Percentiles rank a stretch among this genome's conserved stretches.
phyloP scores from a whole-genome alignment of 495 filamentous ascomycete genomes.

The Tirmania nivea region DNA sequence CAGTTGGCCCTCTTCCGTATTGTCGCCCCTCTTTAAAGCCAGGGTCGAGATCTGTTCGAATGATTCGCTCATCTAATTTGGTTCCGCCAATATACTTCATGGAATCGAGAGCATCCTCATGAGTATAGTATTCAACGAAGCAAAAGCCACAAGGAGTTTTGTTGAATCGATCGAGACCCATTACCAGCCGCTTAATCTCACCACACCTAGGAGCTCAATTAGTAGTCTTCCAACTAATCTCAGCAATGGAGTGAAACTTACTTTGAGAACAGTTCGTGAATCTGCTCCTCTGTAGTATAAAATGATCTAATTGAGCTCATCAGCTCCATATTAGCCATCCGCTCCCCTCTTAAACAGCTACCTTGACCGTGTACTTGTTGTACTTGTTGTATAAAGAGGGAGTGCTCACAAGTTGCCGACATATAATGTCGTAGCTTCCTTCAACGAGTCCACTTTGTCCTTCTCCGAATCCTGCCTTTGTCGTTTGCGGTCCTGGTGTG shows the following conservation, averaged over 20 bases:
- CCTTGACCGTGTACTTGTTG: background rate
- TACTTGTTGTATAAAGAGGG: background rate
- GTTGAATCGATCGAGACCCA: conserved; percentile 88
- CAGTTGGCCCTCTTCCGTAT: conserved; percentile 75
- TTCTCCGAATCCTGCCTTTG: conserved; percentile 7
- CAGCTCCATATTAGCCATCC: background rate
- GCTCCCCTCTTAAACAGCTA: background rate
- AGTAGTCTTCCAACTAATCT: background rate
- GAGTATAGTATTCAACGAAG: conserved; percentile 97
- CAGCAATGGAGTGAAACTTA: background rate
- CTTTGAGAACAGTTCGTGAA: conserved; percentile 92
- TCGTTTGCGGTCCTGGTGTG: conserved; percentile 3
- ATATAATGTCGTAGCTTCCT: conserved; percentile 81
- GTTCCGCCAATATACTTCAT: conserved; percentile 97
- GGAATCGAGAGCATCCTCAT: conserved; percentile 86
- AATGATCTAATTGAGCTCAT: conserved; percentile 54
- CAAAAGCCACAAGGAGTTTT: conserved; percentile 98
- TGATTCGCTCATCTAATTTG: conserved; percentile 94
- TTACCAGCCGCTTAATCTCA: conserved; percentile 93
- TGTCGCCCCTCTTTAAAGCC: conserved; percentile 91
- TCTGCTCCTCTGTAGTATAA: conserved; percentile 97
- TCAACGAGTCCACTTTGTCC: conserved; percentile 43
- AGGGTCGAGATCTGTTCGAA: conserved; percentile 88
- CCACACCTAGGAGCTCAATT: conserved; percentile 32
- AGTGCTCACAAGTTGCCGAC: conserved; percentile 76